Conservation (phyloP, 441 rosid species). For the Corymbia citriodora region DNA sequence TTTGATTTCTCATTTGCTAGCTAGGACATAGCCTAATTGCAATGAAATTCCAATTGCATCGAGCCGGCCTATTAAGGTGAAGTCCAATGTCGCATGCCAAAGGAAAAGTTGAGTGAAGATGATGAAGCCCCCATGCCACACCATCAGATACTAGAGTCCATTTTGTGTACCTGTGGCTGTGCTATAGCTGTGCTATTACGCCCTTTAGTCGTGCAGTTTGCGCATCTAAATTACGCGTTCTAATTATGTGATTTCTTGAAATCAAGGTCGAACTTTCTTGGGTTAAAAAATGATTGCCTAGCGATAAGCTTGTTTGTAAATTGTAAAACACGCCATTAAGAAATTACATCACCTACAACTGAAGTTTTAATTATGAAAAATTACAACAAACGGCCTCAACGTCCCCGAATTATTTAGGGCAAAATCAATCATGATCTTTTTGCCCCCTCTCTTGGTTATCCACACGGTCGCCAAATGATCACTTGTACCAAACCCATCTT, state of each 20-base stretch:
- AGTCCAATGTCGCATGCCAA: neutral
- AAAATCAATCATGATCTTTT: neutral
- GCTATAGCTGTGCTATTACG: neutral
- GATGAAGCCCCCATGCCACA: neutral
- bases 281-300: neutral
- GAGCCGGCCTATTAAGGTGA: neutral
- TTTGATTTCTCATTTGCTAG: neutral
- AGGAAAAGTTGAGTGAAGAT: neutral
- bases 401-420: neutral
- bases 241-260: neutral
- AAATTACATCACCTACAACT: neutral
- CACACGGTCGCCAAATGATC: neutral
- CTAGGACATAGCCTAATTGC: neutral
- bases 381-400: neutral
- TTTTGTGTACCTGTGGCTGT: neutral
- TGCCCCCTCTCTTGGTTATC: neutral
- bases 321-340: neutral
- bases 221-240: fast-evolving
- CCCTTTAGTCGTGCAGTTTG: neutral
- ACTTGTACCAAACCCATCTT: neutral
- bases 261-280: neutral
- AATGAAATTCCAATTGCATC: neutral
- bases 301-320: neutral
- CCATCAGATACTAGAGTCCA: neutral
- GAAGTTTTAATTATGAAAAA: neutral